Evolutionary conservation across 116 monocot species (phyloP).

Genomic region (Posidonia oceanica): DNA sequence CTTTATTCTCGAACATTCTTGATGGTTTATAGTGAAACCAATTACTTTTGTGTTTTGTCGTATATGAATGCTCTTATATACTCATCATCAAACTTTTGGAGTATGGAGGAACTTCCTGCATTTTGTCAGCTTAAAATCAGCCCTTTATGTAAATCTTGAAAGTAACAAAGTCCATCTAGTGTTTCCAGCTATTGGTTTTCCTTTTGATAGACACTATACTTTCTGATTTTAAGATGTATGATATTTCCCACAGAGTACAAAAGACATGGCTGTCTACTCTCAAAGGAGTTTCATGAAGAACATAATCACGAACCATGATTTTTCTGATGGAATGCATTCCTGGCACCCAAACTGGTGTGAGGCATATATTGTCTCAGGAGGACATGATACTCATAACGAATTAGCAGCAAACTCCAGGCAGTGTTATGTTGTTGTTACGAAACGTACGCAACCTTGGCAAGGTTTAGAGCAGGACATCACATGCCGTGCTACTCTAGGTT

Average conservation of each 20-base stretch:
- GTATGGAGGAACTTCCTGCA: background rate
- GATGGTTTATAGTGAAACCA: too few relatives aligned
- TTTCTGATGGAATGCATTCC: conserved; percentile 41
- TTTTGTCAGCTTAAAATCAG: background rate
- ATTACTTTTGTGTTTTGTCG: too few relatives aligned
- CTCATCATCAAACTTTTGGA: too few relatives aligned
- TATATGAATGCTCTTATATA: too few relatives aligned
- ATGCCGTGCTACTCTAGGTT: conserved; percentile 27
- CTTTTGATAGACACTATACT: background rate
- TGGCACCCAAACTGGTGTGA: conserved; percentile 75
- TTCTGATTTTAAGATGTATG: too few relatives aligned
- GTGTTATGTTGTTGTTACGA: conserved; percentile 60
- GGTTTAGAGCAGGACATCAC: conserved; percentile 91
- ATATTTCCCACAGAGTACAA: background rate
- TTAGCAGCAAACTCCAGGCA: conserved; percentile 21
- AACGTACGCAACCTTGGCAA: conserved; percentile 71
- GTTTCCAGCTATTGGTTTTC: background rate
- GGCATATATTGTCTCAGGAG: conserved; percentile 42
- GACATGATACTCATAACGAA: conserved; percentile 24
- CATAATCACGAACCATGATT: conserved; percentile 64
- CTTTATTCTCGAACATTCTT: too few relatives aligned
- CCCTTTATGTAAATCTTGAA: background rate
- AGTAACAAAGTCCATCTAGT: background rate
- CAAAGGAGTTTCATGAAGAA: conserved; percentile 17
- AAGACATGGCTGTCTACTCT: background rate